phyloP scores from a whole-genome alignment of 805 yeast genomes.

The Wickerhamiella hasegawae region DNA sequence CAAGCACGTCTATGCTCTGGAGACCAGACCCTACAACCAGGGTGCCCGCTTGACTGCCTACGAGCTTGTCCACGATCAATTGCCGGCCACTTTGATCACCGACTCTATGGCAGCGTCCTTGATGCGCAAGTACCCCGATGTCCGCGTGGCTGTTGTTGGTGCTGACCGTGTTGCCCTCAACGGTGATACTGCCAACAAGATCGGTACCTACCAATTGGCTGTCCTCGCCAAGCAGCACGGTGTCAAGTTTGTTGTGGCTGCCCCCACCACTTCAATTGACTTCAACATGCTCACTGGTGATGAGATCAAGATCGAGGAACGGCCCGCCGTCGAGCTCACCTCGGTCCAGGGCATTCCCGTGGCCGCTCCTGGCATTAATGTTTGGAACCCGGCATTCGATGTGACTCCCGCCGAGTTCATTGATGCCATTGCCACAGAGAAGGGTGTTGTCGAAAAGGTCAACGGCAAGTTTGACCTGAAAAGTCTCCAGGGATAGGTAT shows the following conservation, averaged over 20 bases:
- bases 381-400: slow-evolving; percentile 96
- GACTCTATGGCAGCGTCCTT: slow-evolving; percentile 85
- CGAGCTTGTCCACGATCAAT: slow-evolving; percentile 69
- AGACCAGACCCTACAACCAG: slow-evolving; percentile 93
- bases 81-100: slow-evolving; percentile 78
- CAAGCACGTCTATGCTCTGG: slow-evolving; percentile 69
- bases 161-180: slow-evolving; percentile 87
- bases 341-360: slow-evolving; percentile 55
- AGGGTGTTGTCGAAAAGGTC: slow-evolving; percentile 36
- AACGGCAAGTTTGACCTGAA: slow-evolving; percentile 4
- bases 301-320: slow-evolving; percentile 69
- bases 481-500: background rate
- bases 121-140: slow-evolving; percentile 43
- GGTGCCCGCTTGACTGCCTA: slow-evolving; percentile 88
- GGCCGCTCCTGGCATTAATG: slow-evolving; percentile 71
- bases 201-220: slow-evolving; percentile 85
- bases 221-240: slow-evolving; percentile 50
- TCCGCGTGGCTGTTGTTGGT: slow-evolving; percentile 80
- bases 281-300: slow-evolving; percentile 47
- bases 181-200: slow-evolving; percentile 94
- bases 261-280: slow-evolving; percentile 88
- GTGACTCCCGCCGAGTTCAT: slow-evolving; percentile 73
- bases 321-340: slow-evolving; percentile 69
- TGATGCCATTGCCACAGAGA: slow-evolving; percentile 83
- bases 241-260: slow-evolving; percentile 82